Percentiles rank a stretch among this genome's conserved stretches.
These are phyloP conservation scores for Fragaria nilgerrensis DNA, from an alignment of 306 rosid genomes.

Conservation along the genomic window DNA sequence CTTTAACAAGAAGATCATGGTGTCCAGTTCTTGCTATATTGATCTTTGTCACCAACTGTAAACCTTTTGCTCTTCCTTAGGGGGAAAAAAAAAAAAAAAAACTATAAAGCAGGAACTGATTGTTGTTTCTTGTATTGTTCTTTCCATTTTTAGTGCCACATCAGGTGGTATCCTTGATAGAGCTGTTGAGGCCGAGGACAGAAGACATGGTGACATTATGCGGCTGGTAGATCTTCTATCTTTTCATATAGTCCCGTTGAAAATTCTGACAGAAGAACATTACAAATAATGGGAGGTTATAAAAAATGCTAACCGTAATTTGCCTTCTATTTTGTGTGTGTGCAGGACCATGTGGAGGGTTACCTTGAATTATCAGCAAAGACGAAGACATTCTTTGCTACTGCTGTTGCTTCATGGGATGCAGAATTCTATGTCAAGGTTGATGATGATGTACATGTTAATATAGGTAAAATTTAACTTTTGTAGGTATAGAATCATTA, in stretches of 20 bases:
- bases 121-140: background rate
- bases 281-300: background rate
- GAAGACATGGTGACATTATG: constrained; percentile 48
- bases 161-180: constrained; percentile 61
- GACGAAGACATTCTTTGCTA: constrained; percentile 50
- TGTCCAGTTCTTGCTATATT: background rate
- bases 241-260: constrained; percentile 10
- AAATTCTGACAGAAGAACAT: background rate
- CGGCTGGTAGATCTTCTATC: constrained; percentile 46
- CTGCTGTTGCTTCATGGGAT: constrained; percentile 54
- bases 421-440: constrained; percentile 60
- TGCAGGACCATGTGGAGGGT: constrained; percentile 60
- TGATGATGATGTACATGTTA: constrained; percentile 63
- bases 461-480: constrained; percentile 41
- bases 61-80: background rate
- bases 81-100: background rate
- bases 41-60: background rate
- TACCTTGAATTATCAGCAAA: constrained; percentile 63
- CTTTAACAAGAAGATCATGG: background rate
- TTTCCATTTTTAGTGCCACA: constrained; percentile 45
- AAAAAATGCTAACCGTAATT: constrained; percentile 5
- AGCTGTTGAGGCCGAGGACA: constrained; percentile 60
- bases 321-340: constrained; percentile 6
- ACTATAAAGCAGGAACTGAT: background rate
- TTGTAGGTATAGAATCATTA: constrained; percentile 1